Evolutionary conservation across 2,329 filamentous ascomycete species (phyloP), one percentile per base, ranked within the genome.

Genomic region (Colletotrichum shisoi): DNA sequence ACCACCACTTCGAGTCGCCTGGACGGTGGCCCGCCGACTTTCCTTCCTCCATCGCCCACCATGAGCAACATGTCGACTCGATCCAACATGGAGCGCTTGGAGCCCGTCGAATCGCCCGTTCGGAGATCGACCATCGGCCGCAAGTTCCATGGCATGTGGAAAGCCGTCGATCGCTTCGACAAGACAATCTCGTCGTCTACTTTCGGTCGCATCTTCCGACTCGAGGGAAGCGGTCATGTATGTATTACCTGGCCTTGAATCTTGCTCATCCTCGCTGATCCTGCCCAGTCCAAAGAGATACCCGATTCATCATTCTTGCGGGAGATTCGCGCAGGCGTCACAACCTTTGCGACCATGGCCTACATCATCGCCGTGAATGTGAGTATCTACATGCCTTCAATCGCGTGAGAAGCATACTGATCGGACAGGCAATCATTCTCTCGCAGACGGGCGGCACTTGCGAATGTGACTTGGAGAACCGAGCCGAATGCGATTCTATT

Each of bases 301-400:
- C 84, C 85, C 67, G 87, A 87, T 44, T 85, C 90, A 42, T 88
- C 84, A 67, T 93, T 94, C 76, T 88, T 92, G 70, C 90, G 87
- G 24, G 92, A 95, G 77, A 80, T 95, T 64, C 88, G 92, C 34
- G 92, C 92, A 37, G 92, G 92, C 1, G 76, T 94, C 61, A 93
- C 92, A 1, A 95, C 92, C 2, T 91, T 91, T 74, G 89, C 90
- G 62, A 91, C 90, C 3, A 93, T 93, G 91, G 90, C 91, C 15
- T 94, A 94, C 78, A 94, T 95, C 72, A 93, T 95, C 74, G 89
- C 90, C 9, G 88, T 89, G 70, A 89, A 89, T 72, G 86, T 87
- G 70, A 72, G 82, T 72, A 34, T 2, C 31, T 34, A 4, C 9
- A 6, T n/a, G 3, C 48, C 31, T 13, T 13, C 8, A 9, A 15